Conservation (phyloP, 805 yeast species). For the Nakazawaea ambrosiae region DNA sequence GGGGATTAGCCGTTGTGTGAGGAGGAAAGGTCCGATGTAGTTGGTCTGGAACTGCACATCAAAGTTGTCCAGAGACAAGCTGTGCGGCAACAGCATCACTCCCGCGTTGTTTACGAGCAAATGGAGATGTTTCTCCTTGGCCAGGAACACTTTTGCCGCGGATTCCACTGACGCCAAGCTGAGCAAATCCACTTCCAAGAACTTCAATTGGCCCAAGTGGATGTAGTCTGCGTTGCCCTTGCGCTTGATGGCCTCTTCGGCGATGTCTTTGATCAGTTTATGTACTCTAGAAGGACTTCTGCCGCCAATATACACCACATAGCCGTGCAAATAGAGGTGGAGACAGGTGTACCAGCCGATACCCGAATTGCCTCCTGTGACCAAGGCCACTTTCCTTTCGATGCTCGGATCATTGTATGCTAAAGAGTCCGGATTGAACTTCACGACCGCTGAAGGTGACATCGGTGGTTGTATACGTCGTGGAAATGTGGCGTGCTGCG, state of each 20-base stretch:
- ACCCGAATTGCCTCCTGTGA: slow-evolving; percentile 81
- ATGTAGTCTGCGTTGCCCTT: slow-evolving; percentile 15
- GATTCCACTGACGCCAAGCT: slow-evolving; percentile 37
- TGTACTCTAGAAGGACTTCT: slow-evolving; percentile 49
- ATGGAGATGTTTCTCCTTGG: slow-evolving; percentile 44
- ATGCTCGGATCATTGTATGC: slow-evolving; percentile 55
- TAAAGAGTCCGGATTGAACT: slow-evolving; percentile 38
- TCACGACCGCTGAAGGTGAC: slow-evolving; percentile 12
- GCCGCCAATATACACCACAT: slow-evolving; percentile 67
- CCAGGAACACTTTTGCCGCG: slow-evolving; percentile 41
- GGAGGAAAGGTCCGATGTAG: slow-evolving; percentile 66
- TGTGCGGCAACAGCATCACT: slow-evolving; percentile 67
- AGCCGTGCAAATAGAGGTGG: slow-evolving; percentile 76
- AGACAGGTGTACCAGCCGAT: slow-evolving; percentile 73
- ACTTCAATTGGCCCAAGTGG: slow-evolving; percentile 43
- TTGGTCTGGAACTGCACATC: slow-evolving; percentile 79
- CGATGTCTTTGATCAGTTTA: slow-evolving; percentile 49
- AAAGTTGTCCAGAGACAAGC: slow-evolving; percentile 58
- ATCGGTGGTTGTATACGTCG: not conserved
- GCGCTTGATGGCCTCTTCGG: slow-evolving; percentile 41
- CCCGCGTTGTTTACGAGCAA: slow-evolving; percentile 75
- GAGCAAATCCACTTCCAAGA: slow-evolving; percentile 49
- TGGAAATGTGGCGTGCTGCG: too few relatives aligned
- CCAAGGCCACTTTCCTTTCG: slow-evolving; percentile 57
- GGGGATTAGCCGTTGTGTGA: slow-evolving; percentile 55